These are phyloP conservation scores for Trypanosoma mega DNA, from an alignment of 208 protist genomes.

Conservation along the genomic window DNA sequence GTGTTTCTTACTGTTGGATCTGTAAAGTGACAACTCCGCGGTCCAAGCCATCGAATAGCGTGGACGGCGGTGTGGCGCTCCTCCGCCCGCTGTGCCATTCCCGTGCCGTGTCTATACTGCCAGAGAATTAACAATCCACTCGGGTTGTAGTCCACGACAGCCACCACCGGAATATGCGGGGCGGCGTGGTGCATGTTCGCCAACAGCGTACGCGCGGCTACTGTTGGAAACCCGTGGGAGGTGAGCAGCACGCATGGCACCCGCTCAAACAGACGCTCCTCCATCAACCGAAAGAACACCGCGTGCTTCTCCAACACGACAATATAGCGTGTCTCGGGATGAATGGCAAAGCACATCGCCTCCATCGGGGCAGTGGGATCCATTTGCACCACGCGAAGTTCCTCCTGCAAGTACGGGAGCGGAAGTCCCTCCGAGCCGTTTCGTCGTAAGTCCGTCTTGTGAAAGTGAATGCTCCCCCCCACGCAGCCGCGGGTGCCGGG, in stretches of 20 bases:
- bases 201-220: constrained; percentile 60
- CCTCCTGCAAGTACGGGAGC: constrained; percentile 29
- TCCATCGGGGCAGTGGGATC: neutral
- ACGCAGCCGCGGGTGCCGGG: constrained; percentile 69
- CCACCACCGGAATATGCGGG: constrained; percentile 58
- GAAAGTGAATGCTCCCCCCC: constrained; percentile 47
- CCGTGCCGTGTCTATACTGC: constrained; percentile 61
- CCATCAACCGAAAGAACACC: constrained; percentile 67
- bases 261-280: constrained; percentile 40
- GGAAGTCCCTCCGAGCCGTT: constrained; percentile 27
- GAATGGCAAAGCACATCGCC: constrained; percentile 35
- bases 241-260: constrained; percentile 81
- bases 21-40: constrained; percentile 32
- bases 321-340: constrained; percentile 52
- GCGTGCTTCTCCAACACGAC: constrained; percentile 88
- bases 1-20: neutral
- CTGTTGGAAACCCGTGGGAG: constrained; percentile 74
- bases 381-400: constrained; percentile 24
- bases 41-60: constrained; percentile 49
- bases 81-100: constrained; percentile 22
- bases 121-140: constrained; percentile 72
- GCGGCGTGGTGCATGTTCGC: constrained; percentile 49
- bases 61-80: constrained; percentile 26
- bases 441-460: constrained; percentile 29
- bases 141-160: constrained; percentile 82